Percentiles rank a stretch among this genome's conserved stretches.
Evolutionary conservation across 2,329 filamentous ascomycete species (phyloP).

Genomic region (Venturia pyrina): DNA sequence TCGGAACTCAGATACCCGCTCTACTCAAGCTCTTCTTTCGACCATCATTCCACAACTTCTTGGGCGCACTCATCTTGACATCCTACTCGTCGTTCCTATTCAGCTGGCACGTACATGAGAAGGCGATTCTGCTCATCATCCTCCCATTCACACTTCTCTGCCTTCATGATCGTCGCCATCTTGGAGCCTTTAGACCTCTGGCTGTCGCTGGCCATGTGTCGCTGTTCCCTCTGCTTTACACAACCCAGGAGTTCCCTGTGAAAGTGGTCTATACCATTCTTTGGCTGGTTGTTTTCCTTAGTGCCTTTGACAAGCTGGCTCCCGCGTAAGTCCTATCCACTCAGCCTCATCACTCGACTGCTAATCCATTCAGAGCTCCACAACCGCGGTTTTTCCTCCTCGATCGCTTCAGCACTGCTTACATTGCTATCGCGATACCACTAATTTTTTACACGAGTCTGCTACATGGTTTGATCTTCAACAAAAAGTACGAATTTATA

Average conservation of each 20-base stretch:
- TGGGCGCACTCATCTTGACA: conserved; percentile 82
- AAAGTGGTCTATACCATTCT: conserved; percentile 89
- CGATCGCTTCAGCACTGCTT: conserved; percentile 81
- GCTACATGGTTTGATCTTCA: conserved; percentile 74
- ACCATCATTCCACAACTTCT: conserved; percentile 80
- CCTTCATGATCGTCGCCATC: conserved; percentile 77
- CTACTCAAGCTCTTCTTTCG: conserved; percentile 71
- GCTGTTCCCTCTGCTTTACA: conserved; percentile 88
- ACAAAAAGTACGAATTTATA: conserved; percentile 74
- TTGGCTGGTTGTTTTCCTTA: conserved; percentile 80
- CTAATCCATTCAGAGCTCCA: conserved; percentile 41
- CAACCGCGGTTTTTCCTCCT: conserved; percentile 78
- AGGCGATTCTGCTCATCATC: conserved; percentile 87
- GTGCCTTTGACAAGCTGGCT: conserved; percentile 77
- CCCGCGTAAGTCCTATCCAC: conserved; percentile 48
- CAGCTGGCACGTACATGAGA: conserved; percentile 98
- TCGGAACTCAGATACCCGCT: conserved; percentile 61
- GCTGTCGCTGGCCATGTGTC: conserved; percentile 92
- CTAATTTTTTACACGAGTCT: conserved; percentile 82
- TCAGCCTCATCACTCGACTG: conserved; percentile 9
- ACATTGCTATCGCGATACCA: conserved; percentile 82
- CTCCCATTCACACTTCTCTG: conserved; percentile 92
- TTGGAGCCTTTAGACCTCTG: conserved; percentile 83
- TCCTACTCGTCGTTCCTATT: conserved; percentile 96
- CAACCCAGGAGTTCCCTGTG: conserved; percentile 81